Evolutionary conservation across 441 rosid species (phyloP), one percentile per base, ranked within the genome.

Genomic region (California macrophylla): DNA sequence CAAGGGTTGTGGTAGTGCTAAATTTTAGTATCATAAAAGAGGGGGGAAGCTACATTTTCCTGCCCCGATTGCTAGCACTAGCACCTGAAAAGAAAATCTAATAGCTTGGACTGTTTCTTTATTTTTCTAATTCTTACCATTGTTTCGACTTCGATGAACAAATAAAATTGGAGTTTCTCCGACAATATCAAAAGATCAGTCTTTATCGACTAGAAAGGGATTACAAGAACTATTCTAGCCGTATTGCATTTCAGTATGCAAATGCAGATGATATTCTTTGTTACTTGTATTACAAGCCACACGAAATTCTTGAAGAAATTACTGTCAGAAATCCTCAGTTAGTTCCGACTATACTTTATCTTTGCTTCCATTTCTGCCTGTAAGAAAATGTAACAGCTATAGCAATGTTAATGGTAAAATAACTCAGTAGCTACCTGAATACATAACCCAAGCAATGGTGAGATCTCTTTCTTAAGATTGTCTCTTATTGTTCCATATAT

Each of bases 401-500:
- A 60, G 12, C 47, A 40, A 42, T 47, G 54, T 50, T 56, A 68
- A 67, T 62, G 40, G 42, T 38, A 64, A 63, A 73, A 67, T 16
- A 72, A 66, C 45, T 71, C 62, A 36, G 75, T 26, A 47, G 40
- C 64, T 76, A 96, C 99, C 98, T 96, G 99, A 79, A 96, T 96
- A 74, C 99, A 96, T 77, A 86, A 78, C 36, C 98, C 98, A 68
- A 96, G 98, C 77, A 93, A 81, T 32, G 99, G 99, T 56, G 99
- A 87, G 66, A 96, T 91, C 85, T 96, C 99, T 78, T 90, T 96
- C 84, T 96, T 96, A 70, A 96, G 80, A 78, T 83, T 96, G 87
- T 96, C 99, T 74, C 99, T 83, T 69, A 96, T 91, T 97, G 93
- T 89, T 82, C 99, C 98, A 85, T 96, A 96, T 77, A 96, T 88